These are phyloP conservation scores for Chlamydomonas sp. DNA, from an alignment of 139 green algal genomes.

Conservation along the genomic window DNA sequence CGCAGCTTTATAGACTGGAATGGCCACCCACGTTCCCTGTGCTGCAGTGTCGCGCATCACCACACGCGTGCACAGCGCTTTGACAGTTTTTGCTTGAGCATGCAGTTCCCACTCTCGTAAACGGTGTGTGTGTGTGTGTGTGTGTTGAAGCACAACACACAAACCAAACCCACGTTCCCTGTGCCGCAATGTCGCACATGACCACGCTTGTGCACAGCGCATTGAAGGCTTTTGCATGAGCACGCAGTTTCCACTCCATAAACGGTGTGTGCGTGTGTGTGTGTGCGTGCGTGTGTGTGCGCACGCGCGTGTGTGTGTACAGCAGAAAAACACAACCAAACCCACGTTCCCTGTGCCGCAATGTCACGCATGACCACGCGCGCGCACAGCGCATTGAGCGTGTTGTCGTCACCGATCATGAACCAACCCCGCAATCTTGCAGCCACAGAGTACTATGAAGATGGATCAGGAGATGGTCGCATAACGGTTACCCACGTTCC, in stretches of 20 bases:
- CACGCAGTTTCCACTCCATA: conserved; percentile 20
- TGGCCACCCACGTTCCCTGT: conserved; percentile 23
- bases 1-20: too few species aligned
- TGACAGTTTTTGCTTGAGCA: conserved; percentile 56
- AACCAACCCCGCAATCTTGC: too few species aligned
- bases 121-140: too few species aligned
- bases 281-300: too few species aligned
- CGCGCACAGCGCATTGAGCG: conserved; percentile 49
- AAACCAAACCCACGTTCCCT: conserved; percentile 23
- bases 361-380: conserved; percentile 40
- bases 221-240: conserved; percentile 63
- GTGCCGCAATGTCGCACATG: conserved; percentile 30
- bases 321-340: too few species aligned
- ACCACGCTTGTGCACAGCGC: conserved; percentile 45
- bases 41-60: conserved; percentile 37
- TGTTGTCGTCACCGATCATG: conserved; percentile 55
- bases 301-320: too few species aligned
- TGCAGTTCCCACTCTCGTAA: too few species aligned
- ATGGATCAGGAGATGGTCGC: too few species aligned
- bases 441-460: too few species aligned
- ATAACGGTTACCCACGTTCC: conserved; percentile 24
- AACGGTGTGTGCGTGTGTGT: too few species aligned
- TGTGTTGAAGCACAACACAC: too few species aligned
- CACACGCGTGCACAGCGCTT: conserved; percentile 43
- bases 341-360: conserved; percentile 23